Evolutionary conservation across 805 yeast species (phyloP).

Genomic region (Metschnikowia peoriensis): DNA sequence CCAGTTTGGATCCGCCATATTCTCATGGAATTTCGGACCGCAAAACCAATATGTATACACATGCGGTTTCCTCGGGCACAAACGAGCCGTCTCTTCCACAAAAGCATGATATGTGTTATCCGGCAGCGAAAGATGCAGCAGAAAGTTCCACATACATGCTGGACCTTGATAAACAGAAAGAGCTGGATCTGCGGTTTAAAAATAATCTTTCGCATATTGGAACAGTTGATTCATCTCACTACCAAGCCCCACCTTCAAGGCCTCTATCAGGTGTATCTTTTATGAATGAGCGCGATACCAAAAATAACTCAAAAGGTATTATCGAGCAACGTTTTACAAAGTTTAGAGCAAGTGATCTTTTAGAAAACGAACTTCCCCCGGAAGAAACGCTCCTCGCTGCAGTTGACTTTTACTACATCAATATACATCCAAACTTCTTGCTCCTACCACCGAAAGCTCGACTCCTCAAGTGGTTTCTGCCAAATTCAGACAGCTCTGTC

Average conservation of each 20-base stretch:
- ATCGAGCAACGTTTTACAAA: not conserved
- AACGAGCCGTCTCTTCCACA: not conserved
- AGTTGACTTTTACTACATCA: constrained; percentile 24
- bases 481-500: constrained; percentile 23
- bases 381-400: constrained; percentile 20
- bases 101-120: no score
- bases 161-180: not conserved
- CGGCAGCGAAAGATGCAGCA: not conserved
- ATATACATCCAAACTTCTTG: constrained; percentile 22
- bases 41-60: no score
- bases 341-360: constrained; percentile 16
- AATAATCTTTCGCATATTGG: not conserved
- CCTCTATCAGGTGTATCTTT: not conserved
- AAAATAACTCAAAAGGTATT: not conserved
- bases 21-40: not conserved
- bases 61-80: no score
- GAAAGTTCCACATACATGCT: not conserved
- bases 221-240: not conserved
- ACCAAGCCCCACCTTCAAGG: not conserved
- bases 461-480: constrained; percentile 21
- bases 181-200: not conserved
- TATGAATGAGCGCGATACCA: not conserved
- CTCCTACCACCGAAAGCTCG: constrained; percentile 20
- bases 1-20: not conserved
- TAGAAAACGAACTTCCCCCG: constrained; percentile 24